Evolutionary conservation across 768 basidiomycete species (phyloP).

Genomic region (Pholiota microspora): DNA sequence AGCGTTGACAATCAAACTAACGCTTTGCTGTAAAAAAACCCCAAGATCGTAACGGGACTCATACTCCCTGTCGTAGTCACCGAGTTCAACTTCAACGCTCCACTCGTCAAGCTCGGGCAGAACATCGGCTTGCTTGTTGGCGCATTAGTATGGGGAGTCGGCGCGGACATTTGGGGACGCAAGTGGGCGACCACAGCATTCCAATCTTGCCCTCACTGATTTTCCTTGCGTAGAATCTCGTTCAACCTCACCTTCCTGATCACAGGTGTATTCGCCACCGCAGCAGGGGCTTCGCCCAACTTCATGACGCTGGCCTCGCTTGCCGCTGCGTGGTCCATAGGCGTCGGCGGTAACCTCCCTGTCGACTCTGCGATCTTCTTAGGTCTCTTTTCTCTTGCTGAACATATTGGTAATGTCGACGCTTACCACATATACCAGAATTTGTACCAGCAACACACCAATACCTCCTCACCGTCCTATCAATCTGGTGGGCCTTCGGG

Average conservation of each 20-base stretch:
- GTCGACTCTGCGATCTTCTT: constrained; percentile 78
- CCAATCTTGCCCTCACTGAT: not conserved
- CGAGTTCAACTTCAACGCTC: constrained; percentile 63
- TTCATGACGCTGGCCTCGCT: constrained; percentile 47
- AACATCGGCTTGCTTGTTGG: constrained; percentile 72
- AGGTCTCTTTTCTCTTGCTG: constrained; percentile 33
- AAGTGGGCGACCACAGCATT: constrained; percentile 31
- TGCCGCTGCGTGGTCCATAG: constrained; percentile 57
- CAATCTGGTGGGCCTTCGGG: constrained; percentile 80
- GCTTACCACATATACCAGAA: constrained; percentile 44
- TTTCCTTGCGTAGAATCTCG: constrained; percentile 40
- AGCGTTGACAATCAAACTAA: no score
- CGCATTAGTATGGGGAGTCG: constrained; percentile 66
- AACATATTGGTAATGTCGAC: not conserved
- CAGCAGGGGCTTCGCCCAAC: constrained; percentile 59
- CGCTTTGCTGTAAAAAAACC: no score
- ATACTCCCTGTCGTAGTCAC: constrained; percentile 61
- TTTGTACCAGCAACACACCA: constrained; percentile 73
- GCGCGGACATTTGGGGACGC: constrained; percentile 71
- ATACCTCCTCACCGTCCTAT: constrained; percentile 71
- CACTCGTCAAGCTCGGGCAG: constrained; percentile 66
- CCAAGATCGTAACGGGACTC: constrained; percentile 32
- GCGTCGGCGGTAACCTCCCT: constrained; percentile 67
- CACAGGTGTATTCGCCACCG: constrained; percentile 59
- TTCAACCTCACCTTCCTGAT: constrained; percentile 73